These are phyloP conservation scores for Filosporella fistucella DNA, from an alignment of 495 filamentous ascomycete species.

Conservation along the genomic window DNA sequence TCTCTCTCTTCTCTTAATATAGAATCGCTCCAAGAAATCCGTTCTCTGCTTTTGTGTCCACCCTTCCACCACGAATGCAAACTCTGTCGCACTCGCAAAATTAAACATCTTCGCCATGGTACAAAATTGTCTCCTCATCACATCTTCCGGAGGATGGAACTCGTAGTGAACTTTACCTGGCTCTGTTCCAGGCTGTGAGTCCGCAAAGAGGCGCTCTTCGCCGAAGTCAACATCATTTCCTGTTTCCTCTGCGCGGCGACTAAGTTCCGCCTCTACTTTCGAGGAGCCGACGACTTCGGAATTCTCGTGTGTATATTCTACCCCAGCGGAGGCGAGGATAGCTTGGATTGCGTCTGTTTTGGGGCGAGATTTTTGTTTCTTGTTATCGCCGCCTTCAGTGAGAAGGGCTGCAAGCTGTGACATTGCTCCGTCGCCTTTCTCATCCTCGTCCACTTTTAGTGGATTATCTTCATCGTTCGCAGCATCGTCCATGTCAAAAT, in stretches of 20 bases:
- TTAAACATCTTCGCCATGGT: conserved; percentile 80
- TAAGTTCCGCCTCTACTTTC: conserved; percentile 75
- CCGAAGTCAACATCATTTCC: conserved; percentile 42
- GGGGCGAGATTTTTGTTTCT: conserved; percentile 27
- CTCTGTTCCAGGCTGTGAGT: conserved; percentile 22
- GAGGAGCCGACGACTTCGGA: conserved; percentile 91
- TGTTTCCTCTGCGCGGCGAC: conserved; percentile 65
- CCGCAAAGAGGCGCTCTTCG: conserved; percentile 45
- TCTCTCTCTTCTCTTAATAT: conserved; percentile 43
- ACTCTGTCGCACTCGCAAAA: conserved; percentile 72
- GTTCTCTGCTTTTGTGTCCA: conserved; percentile 86
- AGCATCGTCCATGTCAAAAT: conserved; percentile 58
- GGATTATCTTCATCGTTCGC: conserved; percentile 49
- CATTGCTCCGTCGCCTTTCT: conserved; percentile 62
- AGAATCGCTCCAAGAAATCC: conserved; percentile 79
- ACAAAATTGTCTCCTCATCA: conserved; percentile 82
- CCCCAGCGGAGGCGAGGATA: conserved; percentile 83
- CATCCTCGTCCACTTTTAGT: conserved; percentile 41
- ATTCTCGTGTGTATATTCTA: conserved; percentile 95
- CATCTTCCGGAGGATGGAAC: conserved; percentile 72
- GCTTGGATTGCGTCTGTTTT: conserved; percentile 78
- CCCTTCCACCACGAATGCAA: conserved; percentile 88
- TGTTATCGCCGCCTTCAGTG: conserved; percentile 37
- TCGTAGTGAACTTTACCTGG: conserved; percentile 44
- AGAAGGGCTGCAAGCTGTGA: conserved; percentile 72